These are phyloP conservation scores for Sarcodon aspratus DNA, from an alignment of 768 basidiomycete genomes.

Conservation along the genomic window DNA sequence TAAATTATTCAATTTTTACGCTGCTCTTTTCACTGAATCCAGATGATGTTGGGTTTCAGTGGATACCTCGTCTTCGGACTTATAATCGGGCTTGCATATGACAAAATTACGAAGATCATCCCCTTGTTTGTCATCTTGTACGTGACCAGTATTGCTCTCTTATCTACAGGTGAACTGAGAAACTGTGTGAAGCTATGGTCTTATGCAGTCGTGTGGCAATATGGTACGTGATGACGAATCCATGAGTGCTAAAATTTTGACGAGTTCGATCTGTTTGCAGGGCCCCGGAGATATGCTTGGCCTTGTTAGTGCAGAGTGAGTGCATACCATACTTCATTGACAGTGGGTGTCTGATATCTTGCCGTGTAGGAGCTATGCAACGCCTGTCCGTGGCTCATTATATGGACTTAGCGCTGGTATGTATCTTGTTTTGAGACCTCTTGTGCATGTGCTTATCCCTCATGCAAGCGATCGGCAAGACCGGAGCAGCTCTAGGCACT, in stretches of 20 bases:
- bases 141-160: conserved; percentile 10
- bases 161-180: background rate
- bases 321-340: conserved; percentile 3
- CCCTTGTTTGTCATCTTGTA: conserved; percentile 62
- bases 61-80: conserved; percentile 58
- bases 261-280: conserved; percentile 17
- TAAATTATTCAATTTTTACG: background rate
- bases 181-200: conserved; percentile 37
- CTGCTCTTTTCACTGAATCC: background rate
- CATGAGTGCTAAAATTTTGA: background rate
- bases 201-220: conserved; percentile 68
- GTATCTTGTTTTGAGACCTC: background rate
- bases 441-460: conserved; percentile 49
- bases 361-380: conserved; percentile 41
- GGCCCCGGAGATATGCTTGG: conserved; percentile 68
- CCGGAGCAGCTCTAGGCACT: conserved; percentile 63
- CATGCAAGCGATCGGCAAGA: conserved; percentile 56
- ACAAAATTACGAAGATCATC: conserved; percentile 48
- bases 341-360: background rate
- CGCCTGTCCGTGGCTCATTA: conserved; percentile 35
- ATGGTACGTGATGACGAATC: conserved; percentile 24
- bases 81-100: conserved; percentile 47
- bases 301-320: conserved; percentile 54
- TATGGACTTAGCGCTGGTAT: no score
- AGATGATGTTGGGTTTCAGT: conserved; percentile 61